Percentiles rank a stretch among this genome's conserved stretches.
phyloP scores from a whole-genome alignment of 805 yeast genomes.

The Nakazawaea laoshanensis region DNA sequence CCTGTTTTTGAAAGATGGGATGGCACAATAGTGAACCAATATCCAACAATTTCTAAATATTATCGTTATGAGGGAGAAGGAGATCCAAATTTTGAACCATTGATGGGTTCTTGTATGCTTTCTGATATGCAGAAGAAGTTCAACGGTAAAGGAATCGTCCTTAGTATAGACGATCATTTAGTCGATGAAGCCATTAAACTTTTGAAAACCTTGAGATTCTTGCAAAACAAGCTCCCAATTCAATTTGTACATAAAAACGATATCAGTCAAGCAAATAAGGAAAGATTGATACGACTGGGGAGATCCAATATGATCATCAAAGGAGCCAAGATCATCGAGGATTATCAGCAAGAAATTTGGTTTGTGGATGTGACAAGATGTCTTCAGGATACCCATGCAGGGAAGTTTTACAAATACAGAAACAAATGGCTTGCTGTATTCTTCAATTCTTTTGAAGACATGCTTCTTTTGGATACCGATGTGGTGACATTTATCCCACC shows the following conservation, averaged over 20 bases:
- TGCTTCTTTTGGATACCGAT: constrained; percentile 47
- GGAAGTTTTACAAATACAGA: constrained; percentile 7
- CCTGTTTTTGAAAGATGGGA: constrained; percentile 35
- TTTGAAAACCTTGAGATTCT: constrained; percentile 38
- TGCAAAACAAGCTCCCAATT: constrained; percentile 41
- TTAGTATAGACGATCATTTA: constrained; percentile 39
- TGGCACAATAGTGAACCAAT: constrained; percentile 17
- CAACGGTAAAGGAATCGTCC: constrained; percentile 45
- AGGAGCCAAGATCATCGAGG: constrained; percentile 12
- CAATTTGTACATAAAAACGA: constrained; percentile 37
- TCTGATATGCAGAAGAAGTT: constrained; percentile 19
- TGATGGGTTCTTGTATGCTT: constrained; percentile 16
- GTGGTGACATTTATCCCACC: constrained; percentile 30
- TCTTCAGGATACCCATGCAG: constrained; percentile 10
- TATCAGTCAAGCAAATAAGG: constrained; percentile 23
- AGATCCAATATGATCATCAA: constrained; percentile 15
- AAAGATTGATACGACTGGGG: constrained; percentile 27
- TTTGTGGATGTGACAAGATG: constrained; percentile 25
- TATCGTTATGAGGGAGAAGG: constrained; percentile 8
- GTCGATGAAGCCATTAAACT: constrained; percentile 38
- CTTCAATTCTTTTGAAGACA: constrained; percentile 51
- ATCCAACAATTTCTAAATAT: constrained; percentile 21
- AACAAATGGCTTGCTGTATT: constrained; percentile 48
- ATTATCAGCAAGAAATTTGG: constrained; percentile 19
- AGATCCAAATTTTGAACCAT: constrained; percentile 1